These are phyloP conservation scores for Stellera chamaejasme DNA, from an alignment of 345 rosid genomes.

Conservation along the genomic window DNA sequence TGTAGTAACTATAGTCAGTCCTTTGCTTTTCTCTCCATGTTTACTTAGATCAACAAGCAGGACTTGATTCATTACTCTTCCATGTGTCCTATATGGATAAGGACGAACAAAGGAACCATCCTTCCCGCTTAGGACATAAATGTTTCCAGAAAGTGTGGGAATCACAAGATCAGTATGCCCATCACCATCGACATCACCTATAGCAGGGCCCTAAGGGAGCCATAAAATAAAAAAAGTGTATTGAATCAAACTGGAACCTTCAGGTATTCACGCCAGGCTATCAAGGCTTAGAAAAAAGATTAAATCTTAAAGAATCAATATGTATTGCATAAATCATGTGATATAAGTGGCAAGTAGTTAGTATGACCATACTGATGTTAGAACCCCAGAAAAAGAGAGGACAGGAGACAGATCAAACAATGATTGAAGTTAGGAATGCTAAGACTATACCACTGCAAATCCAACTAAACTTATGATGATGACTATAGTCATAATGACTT, in stretches of 20 bases:
- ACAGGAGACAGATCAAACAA: too few species aligned
- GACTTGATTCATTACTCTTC: slow-evolving; percentile 97
- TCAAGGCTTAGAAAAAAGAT: too few species aligned
- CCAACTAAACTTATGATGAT: too few species aligned
- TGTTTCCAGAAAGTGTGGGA: slow-evolving; percentile 88
- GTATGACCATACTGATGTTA: too few species aligned
- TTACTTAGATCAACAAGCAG: slow-evolving; percentile 88
- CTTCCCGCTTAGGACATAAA: slow-evolving; percentile 87
- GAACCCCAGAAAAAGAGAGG: too few species aligned
- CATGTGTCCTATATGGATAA: slow-evolving; percentile 96
- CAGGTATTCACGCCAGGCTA: too few species aligned
- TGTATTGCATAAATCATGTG: too few species aligned
- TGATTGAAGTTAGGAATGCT: too few species aligned
- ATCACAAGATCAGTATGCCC: slow-evolving; percentile 92
- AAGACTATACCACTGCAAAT: too few species aligned
- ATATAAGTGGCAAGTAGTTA: too few species aligned
- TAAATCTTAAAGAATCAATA: too few species aligned
- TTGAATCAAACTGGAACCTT: slow-evolving; percentile 5
- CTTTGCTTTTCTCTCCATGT: slow-evolving; percentile 69
- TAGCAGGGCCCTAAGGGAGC: slow-evolving; percentile 59
- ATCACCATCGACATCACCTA: slow-evolving; percentile 97
- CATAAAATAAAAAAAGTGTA: slow-evolving; percentile 12
- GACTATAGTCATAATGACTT: too few species aligned
- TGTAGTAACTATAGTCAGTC: slow-evolving; percentile 85
- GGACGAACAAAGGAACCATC: slow-evolving; percentile 87